phyloP scores from a whole-genome alignment of 352 stramenopile species.

The Pythium vanterpoolii region DNA sequence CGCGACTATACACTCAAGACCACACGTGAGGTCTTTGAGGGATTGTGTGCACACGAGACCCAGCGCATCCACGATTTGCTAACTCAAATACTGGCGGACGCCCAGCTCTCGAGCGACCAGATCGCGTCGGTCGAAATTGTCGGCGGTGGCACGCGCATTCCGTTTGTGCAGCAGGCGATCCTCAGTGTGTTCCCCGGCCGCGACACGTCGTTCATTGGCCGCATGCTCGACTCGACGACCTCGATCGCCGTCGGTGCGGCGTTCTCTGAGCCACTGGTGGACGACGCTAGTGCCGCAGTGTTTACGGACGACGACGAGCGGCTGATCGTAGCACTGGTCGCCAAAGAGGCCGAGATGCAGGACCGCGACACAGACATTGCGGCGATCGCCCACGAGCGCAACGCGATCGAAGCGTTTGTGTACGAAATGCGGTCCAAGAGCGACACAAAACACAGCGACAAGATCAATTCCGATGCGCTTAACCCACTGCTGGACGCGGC shows the following conservation, averaged over 20 bases:
- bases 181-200: conserved; percentile 46
- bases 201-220: conserved; percentile 55
- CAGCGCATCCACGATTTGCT: conserved; percentile 55
- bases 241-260: conserved; percentile 79
- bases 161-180: conserved; percentile 78
- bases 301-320: conserved; percentile 26
- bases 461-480: conserved; percentile 59
- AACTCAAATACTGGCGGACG: conserved; percentile 38
- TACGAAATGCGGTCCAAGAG: conserved; percentile 89
- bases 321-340: conserved; percentile 35
- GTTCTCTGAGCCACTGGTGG: conserved; percentile 28
- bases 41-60: conserved; percentile 52
- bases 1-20: conserved; percentile 78
- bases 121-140: conserved; percentile 87
- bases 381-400: conserved; percentile 77
- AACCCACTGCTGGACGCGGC: conserved; percentile 74
- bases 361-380: conserved; percentile 61
- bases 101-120: conserved; percentile 34
- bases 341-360: conserved; percentile 69
- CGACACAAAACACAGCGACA: conserved; percentile 60
- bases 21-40: conserved; percentile 67
- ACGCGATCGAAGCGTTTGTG: conserved; percentile 89
- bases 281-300: not conserved
- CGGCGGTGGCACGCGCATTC: conserved; percentile 87
- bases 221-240: conserved; percentile 88